phyloP scores from a whole-genome alignment of 2,329 filamentous ascomycete species.

The Aspergillus neoniger region DNA sequence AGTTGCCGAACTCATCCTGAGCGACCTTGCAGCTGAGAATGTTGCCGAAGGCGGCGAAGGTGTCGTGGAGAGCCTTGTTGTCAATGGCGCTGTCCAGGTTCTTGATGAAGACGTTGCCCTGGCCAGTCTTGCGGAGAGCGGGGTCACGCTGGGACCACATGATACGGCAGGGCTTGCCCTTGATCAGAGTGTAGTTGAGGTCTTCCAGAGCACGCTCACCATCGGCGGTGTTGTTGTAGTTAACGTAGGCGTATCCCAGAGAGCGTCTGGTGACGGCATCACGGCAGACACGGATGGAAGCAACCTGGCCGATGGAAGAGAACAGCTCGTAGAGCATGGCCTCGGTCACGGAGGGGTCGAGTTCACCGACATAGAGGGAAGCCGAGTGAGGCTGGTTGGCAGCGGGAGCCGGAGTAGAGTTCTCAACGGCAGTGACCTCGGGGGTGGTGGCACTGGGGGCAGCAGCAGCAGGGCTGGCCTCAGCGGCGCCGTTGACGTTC shows the following conservation, averaged over 20 bases:
- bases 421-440: conserved; percentile 43
- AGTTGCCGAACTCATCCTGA: conserved; percentile 93
- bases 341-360: conserved; percentile 96
- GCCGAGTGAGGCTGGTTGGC: conserved; percentile 87
- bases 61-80: conserved; percentile 99
- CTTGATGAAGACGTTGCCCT: conserved; percentile 99
- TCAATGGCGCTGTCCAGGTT: conserved; percentile 98
- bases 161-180: conserved; percentile 97
- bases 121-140: conserved; percentile 96
- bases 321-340: conserved; percentile 99
- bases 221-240: conserved; percentile 97
- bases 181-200: conserved; percentile 99
- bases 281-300: conserved; percentile 99
- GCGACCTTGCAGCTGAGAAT: conserved; percentile 99
- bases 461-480: conserved; percentile 64
- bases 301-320: conserved; percentile 97
- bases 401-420: conserved; percentile 65
- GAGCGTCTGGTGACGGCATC: conserved; percentile 98
- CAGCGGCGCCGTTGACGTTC: conserved; percentile 62
- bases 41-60: conserved; percentile 97
- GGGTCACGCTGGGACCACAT: conserved; percentile 99
- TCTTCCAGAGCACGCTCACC: conserved; percentile 98
- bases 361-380: conserved; percentile 98
- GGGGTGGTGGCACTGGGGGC: conserved; percentile 66
- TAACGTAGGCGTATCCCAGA: conserved; percentile 98